Base-by-base conservation (phyloP, 2,329 filamentous ascomycete genomes). In the Fusarium drepaniforme region DNA sequence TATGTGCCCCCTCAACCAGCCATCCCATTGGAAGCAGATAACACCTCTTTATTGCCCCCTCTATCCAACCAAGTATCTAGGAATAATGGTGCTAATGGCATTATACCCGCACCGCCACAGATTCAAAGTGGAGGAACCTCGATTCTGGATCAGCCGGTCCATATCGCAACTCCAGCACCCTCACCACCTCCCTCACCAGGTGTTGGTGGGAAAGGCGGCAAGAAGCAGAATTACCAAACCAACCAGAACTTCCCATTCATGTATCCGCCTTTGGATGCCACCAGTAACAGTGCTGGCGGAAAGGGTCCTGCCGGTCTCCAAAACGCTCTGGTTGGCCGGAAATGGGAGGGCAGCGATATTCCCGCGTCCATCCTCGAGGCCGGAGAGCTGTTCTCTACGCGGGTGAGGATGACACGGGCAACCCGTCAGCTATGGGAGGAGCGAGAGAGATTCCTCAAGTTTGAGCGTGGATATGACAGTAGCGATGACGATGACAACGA, bases 211-310 rank as follows among this genome's bases (percentile, higher is more conserved):
- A 99, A 98, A 82, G 94, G 94, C 63, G 96, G 93, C 1, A 99
- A 99, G 87, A 99, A 99, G 81, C 97, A 99, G 80, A 99, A 98
- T 77, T 99, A 99, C 79, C 97, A 99, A 82, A 99, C 97, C 0
- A 99, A 99, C 80, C 97, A 99, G 79, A 97, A 98, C 81, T 98
- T 99, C 75, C 97, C 97, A 0, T 98, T 99, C 80, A 92, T 99
- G 85, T 99, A 99, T 77, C 97, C 97, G 3, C 97, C 97, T 1
- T 86, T 98, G 21, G 96, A 98, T 83, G 93, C 92, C 72, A 93
- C 91, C 28, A 98, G 95, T 83, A 98, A 97, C 80, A 94, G 93
- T 77, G 92, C 96, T 42, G 96, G 97, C 61, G 96, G 96, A 1
- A 98, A 97, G 81, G 96, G 96, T 15, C 90, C 89, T 23, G 94